Evolutionary conservation across 495 filamentous ascomycete species (phyloP).

Genomic region (Hypoxylon perforatum): DNA sequence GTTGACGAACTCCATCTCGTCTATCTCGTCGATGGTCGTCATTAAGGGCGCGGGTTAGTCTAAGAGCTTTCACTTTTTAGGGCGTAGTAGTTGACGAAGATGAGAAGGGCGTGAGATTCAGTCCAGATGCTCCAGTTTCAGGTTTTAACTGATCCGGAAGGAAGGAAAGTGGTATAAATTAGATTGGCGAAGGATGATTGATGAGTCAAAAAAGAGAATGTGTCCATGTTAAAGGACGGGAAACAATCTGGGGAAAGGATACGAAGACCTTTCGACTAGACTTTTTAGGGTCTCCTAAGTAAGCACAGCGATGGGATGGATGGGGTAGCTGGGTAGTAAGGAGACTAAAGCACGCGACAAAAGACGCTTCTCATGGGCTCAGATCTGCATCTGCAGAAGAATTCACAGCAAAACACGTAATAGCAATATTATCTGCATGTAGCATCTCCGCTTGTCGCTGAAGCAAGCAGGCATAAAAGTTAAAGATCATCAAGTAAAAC

Average conservation of each 20-base stretch:
- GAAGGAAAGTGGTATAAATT: conserved; percentile 21
- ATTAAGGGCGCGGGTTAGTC: conserved; percentile 39
- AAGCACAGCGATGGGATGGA: conserved; percentile 18
- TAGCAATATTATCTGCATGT: conserved; percentile 21
- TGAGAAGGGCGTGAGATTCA: conserved; percentile 27
- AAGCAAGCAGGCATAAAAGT: conserved; percentile 17
- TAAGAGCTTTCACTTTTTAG: conserved; percentile 11
- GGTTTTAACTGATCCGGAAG: conserved; percentile 11
- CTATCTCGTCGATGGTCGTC: conserved; percentile 52
- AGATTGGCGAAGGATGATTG: conserved; percentile 7
- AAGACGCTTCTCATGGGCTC: conserved; percentile 6
- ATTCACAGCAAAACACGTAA: conserved; percentile 19
- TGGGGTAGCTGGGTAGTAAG: neutral
- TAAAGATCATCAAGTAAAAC: conserved; percentile 27
- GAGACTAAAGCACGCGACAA: conserved; percentile 39
- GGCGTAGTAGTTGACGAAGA: conserved; percentile 24
- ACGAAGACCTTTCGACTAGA: conserved; percentile 22
- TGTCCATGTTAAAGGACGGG: conserved; percentile 27
- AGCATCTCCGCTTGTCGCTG: conserved; percentile 35
- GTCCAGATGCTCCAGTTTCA: conserved; percentile 10
- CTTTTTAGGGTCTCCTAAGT: conserved; percentile 16
- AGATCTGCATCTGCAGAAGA: conserved; percentile 21
- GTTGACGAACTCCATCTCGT: conserved; percentile 57
- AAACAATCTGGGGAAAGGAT: conserved; percentile 25
- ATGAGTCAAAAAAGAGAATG: conserved; percentile 27